Conservation (phyloP, 2,329 filamentous ascomycete species). For the Trichocomaceae sp. region DNA sequence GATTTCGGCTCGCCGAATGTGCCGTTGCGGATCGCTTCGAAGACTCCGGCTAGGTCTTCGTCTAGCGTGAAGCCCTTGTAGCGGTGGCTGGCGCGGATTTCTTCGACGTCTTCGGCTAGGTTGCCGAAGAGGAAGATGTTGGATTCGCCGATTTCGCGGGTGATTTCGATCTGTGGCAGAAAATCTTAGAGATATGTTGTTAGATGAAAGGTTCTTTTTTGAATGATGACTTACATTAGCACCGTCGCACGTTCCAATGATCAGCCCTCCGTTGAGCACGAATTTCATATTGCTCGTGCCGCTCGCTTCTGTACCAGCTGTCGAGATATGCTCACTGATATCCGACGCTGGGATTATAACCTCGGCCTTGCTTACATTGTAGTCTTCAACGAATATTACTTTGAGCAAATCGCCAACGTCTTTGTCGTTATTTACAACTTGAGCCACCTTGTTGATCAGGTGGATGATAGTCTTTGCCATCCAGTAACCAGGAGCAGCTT, state of each 20-base stretch:
- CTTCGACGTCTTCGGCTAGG: slow-evolving; percentile 91
- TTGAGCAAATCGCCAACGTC: slow-evolving; percentile 93
- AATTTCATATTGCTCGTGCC: slow-evolving; percentile 99
- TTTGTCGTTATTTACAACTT: slow-evolving; percentile 83
- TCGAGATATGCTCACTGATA: slow-evolving; percentile 97
- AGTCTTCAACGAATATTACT: slow-evolving; percentile 95
- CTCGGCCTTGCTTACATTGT: slow-evolving; percentile 99
- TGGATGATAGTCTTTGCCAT: slow-evolving; percentile 99
- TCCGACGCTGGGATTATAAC: slow-evolving; percentile 93
- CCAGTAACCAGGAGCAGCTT: slow-evolving; percentile 97
- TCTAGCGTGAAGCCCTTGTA: slow-evolving; percentile 77
- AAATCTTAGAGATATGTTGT: not conserved
- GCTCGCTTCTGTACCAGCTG: slow-evolving; percentile 80
- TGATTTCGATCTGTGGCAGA: slow-evolving; percentile 73
- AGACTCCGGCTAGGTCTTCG: slow-evolving; percentile 69
- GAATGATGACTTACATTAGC: slow-evolving; percentile 66
- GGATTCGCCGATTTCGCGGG: slow-evolving; percentile 88
- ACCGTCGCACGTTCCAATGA: slow-evolving; percentile 96
- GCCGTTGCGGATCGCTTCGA: slow-evolving; percentile 70
- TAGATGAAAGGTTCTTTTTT: not conserved
- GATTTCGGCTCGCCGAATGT: slow-evolving; percentile 72
- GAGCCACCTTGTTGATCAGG: slow-evolving; percentile 83
- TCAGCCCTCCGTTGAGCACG: slow-evolving; percentile 90
- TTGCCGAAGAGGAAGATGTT: slow-evolving; percentile 99
- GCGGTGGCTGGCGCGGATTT: slow-evolving; percentile 82